These are phyloP conservation scores for Citrullus amarus DNA, from an alignment of 306 rosid genomes.

Conservation along the genomic window DNA sequence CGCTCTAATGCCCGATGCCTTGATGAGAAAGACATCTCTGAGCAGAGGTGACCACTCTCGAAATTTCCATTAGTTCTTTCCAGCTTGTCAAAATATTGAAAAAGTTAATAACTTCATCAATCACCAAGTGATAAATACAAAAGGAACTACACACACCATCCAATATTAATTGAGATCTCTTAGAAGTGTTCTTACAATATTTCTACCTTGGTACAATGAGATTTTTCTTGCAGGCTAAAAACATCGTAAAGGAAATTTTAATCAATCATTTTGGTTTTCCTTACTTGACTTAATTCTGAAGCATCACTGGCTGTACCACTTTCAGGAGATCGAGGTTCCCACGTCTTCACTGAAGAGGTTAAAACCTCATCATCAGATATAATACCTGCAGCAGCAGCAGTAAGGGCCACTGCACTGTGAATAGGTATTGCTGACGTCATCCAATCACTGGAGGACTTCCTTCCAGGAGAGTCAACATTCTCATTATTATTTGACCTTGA, in stretches of 20 bases:
- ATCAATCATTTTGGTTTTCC: conserved; percentile 44
- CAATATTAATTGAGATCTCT: background rate
- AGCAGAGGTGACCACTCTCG: conserved; percentile 41
- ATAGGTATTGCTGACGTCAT: conserved; percentile 77
- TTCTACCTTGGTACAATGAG: background rate
- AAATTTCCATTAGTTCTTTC: conserved; percentile 39
- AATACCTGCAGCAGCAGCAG: conserved; percentile 84
- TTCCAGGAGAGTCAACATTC: conserved; percentile 29
- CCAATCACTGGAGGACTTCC: conserved; percentile 44
- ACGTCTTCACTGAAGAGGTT: conserved; percentile 31
- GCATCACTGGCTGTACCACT: conserved; percentile 50
- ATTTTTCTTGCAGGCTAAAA: conserved; percentile 20
- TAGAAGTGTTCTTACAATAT: background rate
- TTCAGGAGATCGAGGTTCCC: conserved; percentile 59
- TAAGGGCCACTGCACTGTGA: conserved; percentile 44
- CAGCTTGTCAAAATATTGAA: conserved; percentile 1
- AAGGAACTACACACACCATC: background rate
- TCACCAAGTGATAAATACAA: background rate
- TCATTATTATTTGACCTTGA: conserved; percentile 38
- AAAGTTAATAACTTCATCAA: background rate
- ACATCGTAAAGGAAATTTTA: conserved; percentile 22
- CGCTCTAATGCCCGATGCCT: conserved; percentile 32
- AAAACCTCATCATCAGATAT: conserved; percentile 43
- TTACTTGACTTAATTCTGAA: conserved; percentile 45
- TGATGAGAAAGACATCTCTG: conserved; percentile 32